phyloP scores from a whole-genome alignment of 768 basidiomycete genomes.

The Pulveroboletus frians region DNA sequence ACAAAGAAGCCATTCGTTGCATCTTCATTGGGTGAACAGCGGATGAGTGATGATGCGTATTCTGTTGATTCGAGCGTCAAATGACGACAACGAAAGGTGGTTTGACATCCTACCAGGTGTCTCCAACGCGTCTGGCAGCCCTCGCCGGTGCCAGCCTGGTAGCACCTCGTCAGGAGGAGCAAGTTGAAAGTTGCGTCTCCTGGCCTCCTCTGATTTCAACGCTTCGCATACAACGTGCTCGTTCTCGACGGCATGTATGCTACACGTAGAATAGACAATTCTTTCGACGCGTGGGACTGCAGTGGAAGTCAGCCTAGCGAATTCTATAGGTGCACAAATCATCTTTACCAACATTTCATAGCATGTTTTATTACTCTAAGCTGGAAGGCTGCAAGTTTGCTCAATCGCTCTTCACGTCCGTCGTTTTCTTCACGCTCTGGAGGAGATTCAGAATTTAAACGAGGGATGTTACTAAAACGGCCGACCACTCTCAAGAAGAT shows the following conservation, averaged over 20 bases:
- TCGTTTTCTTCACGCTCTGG: constrained; percentile 55
- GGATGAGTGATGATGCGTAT: constrained; percentile 56
- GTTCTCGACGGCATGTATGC: constrained; percentile 85
- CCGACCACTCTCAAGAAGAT: constrained; percentile 72
- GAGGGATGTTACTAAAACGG: constrained; percentile 1
- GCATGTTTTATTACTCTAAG: constrained; percentile 89
- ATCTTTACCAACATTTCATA: constrained; percentile 71
- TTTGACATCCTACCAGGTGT: constrained; percentile 38
- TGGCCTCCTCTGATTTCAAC: constrained; percentile 67
- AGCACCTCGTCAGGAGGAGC: constrained; percentile 65
- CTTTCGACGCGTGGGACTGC: constrained; percentile 70
- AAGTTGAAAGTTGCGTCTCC: constrained; percentile 54
- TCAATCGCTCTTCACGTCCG: constrained; percentile 62
- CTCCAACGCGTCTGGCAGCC: constrained; percentile 60
- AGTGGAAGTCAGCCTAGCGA: constrained; percentile 7
- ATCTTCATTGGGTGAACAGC: constrained; percentile 78
- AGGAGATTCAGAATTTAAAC: constrained; percentile 1
- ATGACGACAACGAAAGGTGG: neutral
- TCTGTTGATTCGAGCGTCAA: constrained; percentile 31
- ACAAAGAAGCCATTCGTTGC: constrained; percentile 97
- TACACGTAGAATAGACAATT: constrained; percentile 98
- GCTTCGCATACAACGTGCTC: constrained; percentile 82
- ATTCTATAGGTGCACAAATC: neutral
- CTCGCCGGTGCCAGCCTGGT: constrained; percentile 80
- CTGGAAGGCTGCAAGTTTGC: constrained; percentile 85